Base-by-base conservation (phyloP, 2,329 filamentous ascomycete genomes). In the Calonectria henricotiae region DNA sequence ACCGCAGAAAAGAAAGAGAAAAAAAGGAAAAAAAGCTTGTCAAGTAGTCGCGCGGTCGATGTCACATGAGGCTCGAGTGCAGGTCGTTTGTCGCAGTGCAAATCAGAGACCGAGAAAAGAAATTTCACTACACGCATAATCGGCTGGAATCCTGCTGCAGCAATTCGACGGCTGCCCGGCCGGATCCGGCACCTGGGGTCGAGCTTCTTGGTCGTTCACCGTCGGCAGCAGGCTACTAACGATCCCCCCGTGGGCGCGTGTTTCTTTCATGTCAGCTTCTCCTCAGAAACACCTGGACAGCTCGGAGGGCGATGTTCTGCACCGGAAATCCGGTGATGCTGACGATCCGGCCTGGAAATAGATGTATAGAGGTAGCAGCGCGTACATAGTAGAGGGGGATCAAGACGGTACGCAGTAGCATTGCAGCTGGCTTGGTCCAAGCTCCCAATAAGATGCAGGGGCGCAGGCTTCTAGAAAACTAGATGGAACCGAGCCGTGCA, bases 381-480 rank as follows among this genome's bases (percentile, higher is more conserved):
- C 60, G 51, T 49, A 63, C 46, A 32, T 64, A 65, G 49, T 58
- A 49, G 30, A 41, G n/a, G 7, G 41, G 65, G 65, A 72, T 63
- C 51, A 60, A 70, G 70, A 43, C 55, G 65, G 64, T 55, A 51
- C 70, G 58, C 58, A 67, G 71, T 69, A 65, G 54, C 62, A 71
- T 73, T 71, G 49, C 66, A 74, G 65, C 65, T 65, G 41, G 47
- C 55, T 62, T 77, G 75, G 77, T 70, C 76, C 76, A 73, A 78
- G 77, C 77, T 78, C 72, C 68, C 58, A 62, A 70, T 66, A 67
- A 71, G 66, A 77, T 77, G 77, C 77, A 78, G 73, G 77, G 76
- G 75, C 71, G 66, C 73, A 73, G 70, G 74, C 74, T 78, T 78
- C 77, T 78, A 78, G 77, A 78, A 78, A 74, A 70, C 43, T 67